Evolutionary conservation across 2,329 filamentous ascomycete genomes (phyloP).

Genomic region (Cladosporium sp.): DNA sequence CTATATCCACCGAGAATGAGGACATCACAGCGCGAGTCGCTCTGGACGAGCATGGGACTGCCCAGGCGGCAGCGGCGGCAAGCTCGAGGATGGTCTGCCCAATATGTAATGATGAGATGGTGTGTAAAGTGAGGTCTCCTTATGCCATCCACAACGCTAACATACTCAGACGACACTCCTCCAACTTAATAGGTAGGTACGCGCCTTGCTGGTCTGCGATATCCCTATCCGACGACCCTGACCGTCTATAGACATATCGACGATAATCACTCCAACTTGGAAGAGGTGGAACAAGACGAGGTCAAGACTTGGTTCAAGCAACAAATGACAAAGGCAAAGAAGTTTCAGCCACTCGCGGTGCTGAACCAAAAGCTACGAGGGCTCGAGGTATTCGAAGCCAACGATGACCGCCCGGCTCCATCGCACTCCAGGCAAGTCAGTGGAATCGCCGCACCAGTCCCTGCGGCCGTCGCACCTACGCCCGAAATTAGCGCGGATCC

Average conservation of each 20-base stretch:
- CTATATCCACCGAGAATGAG: conserved; percentile 69
- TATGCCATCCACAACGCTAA: conserved; percentile 28
- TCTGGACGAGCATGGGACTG: conserved; percentile 59
- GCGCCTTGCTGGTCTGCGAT: conserved; percentile 1
- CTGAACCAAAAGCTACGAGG: conserved; percentile 93
- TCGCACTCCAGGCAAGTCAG: conserved; percentile 34
- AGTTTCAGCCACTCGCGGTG: conserved; percentile 85
- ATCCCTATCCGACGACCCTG: conserved; percentile 19
- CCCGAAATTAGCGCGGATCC: conserved; percentile 60
- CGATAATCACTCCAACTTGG: conserved; percentile 84
- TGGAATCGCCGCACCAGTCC: conserved; percentile 30
- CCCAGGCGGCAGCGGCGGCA: conserved; percentile 57
- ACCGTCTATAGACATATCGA: conserved; percentile 66
- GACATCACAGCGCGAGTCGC: conserved; percentile 82
- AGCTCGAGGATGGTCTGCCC: conserved; percentile 79
- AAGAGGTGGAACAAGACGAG: conserved; percentile 85
- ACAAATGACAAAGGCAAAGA: conserved; percentile 89
- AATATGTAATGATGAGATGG: conserved; percentile 99
- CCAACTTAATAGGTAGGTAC: conserved; percentile 74
- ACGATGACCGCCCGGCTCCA: conserved; percentile 60
- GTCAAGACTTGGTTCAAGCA: conserved; percentile 97
- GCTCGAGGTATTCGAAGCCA: conserved; percentile 90
- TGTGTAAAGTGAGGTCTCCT: conserved; percentile 40
- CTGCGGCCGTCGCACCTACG: conserved; percentile 28
- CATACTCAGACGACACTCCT: conserved; percentile 74